These are phyloP conservation scores for Drosera spatulata DNA, from an alignment of 179 eudicot species.

Conservation along the genomic window DNA sequence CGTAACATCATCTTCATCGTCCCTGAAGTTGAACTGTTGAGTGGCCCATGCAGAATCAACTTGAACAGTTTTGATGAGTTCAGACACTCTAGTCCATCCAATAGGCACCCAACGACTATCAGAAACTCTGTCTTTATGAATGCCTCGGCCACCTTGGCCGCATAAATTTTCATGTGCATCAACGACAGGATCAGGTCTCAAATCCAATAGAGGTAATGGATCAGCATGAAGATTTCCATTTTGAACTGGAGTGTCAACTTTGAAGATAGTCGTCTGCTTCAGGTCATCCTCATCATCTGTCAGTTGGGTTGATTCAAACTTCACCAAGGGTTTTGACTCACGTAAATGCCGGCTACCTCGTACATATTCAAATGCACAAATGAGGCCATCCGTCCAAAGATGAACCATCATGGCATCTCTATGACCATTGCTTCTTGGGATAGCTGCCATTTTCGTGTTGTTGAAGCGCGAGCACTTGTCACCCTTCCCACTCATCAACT, in stretches of 20 bases:
- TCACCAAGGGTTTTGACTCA: conserved; percentile 28
- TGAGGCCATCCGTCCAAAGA: conserved; percentile 87
- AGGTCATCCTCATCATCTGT: conserved; percentile 19
- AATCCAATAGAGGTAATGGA: conserved; percentile 23
- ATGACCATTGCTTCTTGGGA: conserved; percentile 20
- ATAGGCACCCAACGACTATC: conserved; percentile 80
- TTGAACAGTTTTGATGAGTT: conserved; percentile 65
- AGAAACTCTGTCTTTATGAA: conserved; percentile 23
- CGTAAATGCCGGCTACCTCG: conserved; percentile 34
- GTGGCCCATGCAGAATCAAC: conserved; percentile 54
- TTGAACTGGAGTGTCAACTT: conserved; percentile 20
- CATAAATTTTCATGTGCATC: conserved; percentile 20
- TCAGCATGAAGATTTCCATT: conserved; percentile 23
- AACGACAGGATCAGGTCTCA: conserved; percentile 17
- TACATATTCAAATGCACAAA: conserved; percentile 86
- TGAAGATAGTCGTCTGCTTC: conserved; percentile 19
- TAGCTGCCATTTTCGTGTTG: conserved; percentile 26
- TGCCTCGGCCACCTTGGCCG: conserved; percentile 18
- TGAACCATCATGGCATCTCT: conserved; percentile 45
- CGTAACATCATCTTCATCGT: conserved; percentile 62
- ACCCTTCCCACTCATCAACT: conserved; percentile 23
- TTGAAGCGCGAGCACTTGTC: conserved; percentile 18
- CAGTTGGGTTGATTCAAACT: conserved; percentile 16
- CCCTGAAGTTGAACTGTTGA: conserved; percentile 47
- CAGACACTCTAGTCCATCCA: conserved; percentile 81